Conservation (phyloP, 2,329 filamentous ascomycete species). For the Alternaria postmessia region DNA sequence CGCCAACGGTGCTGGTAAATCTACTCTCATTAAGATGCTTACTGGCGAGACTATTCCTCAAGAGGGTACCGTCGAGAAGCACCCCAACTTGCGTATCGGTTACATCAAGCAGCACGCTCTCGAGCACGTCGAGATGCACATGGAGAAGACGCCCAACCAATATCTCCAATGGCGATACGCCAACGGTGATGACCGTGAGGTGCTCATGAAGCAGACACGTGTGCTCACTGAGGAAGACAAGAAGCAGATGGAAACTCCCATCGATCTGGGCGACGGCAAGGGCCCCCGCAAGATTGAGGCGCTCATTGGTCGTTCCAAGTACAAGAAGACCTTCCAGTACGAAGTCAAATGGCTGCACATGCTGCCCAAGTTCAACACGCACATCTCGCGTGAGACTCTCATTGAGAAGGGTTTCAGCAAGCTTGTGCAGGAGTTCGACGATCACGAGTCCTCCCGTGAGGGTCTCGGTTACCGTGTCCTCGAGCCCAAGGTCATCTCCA, state of each 20-base stretch:
- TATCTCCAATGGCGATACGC: conserved; percentile 99
- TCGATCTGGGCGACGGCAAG: conserved; percentile 85
- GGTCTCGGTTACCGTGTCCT: conserved; percentile 95
- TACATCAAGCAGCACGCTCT: conserved; percentile 99
- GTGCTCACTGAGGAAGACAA: conserved; percentile 84
- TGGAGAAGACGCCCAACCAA: conserved; percentile 99
- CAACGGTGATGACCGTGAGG: conserved; percentile 95
- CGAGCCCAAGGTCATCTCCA: conserved; percentile 90
- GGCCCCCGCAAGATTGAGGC: conserved; percentile 80
- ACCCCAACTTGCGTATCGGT: conserved; percentile 96
- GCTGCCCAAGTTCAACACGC: conserved; percentile 91
- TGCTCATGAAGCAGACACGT: conserved; percentile 97
- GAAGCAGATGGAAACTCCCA: conserved; percentile 87
- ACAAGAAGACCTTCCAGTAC: conserved; percentile 99
- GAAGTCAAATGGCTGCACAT: conserved; percentile 93
- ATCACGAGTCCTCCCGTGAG: conserved; percentile 98
- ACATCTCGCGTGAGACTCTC: conserved; percentile 92
- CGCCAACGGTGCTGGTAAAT: conserved; percentile 97
- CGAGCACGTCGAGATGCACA: conserved; percentile 99
- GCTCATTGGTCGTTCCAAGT: conserved; percentile 96
- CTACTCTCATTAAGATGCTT: conserved; percentile 95
- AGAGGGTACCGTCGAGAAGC: conserved; percentile 90
- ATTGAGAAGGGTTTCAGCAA: conserved; percentile 87
- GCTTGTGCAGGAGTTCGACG: conserved; percentile 96
- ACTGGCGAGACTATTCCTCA: conserved; percentile 91